Conservation (phyloP, 2,329 filamentous ascomycete genomes). For the Apiospora koreana region DNA sequence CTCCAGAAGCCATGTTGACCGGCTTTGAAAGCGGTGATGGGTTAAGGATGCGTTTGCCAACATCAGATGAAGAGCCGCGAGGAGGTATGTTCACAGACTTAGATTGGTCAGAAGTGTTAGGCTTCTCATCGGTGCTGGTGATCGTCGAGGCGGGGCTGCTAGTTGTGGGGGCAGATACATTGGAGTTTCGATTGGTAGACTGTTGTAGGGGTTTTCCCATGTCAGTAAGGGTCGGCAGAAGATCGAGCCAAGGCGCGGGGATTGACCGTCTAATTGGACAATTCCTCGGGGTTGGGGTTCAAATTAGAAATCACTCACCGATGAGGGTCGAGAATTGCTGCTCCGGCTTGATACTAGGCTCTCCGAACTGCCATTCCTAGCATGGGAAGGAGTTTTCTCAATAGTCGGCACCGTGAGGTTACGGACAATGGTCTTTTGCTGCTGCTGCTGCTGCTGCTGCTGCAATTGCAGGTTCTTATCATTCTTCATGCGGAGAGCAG, state of each 20-base stretch:
- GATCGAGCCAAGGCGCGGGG: constrained; percentile 30
- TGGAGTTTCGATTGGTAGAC: constrained; percentile 61
- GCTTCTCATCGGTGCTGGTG: constrained; percentile 45
- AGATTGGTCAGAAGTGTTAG: constrained; percentile 52
- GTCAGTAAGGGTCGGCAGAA: constrained; percentile 47
- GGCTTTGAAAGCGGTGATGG: constrained; percentile 77
- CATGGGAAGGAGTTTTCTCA: constrained; percentile 34
- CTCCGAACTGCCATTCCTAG: constrained; percentile 62
- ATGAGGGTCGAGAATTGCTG: constrained; percentile 61
- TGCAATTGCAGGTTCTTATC: constrained; percentile 16
- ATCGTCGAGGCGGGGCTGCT: constrained; percentile 52
- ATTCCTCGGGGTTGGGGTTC: constrained; percentile 28
- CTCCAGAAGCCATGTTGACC: constrained; percentile 60
- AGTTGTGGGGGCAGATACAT: constrained; percentile 50
- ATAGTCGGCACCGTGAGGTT: constrained; percentile 37
- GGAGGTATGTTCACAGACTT: constrained; percentile 60
- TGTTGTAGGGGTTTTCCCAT: constrained; percentile 30
- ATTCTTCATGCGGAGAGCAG: constrained; percentile 33
- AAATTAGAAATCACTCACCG: constrained; percentile 54
- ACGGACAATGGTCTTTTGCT: constrained; percentile 38
- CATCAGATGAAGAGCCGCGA: constrained; percentile 66
- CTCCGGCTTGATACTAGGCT: constrained; percentile 62
- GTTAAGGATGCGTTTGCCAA: constrained; percentile 63
- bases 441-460: constrained; percentile 22
- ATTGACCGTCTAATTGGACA: constrained; percentile 44